Evolutionary conservation across 192 early-diverging fungal genomes (phyloP), one percentile per base, ranked within the genome.

Genomic region (Entomortierella beljakovae): DNA sequence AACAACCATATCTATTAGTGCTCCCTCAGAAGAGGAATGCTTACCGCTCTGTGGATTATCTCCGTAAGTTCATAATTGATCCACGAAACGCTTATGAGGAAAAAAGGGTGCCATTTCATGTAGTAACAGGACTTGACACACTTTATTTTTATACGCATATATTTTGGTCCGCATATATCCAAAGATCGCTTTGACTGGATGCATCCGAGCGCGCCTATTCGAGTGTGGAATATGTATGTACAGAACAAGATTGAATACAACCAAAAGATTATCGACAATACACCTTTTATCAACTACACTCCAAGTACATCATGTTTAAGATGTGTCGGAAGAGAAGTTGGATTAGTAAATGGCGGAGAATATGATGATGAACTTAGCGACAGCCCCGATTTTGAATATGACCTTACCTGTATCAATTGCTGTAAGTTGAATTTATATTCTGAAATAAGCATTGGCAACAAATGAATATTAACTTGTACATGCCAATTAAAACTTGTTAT

Each of bases 171-270:
- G 5, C 25, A 53, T 33, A 34, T 57, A 6, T 5, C 18, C 35
- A 16, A 49, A 71, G 69, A 71, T 63, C 52, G 25, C 0, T 71
- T 57, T 13, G 60, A 71, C 43, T 71, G 69, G 69, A 71, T 71
- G 69, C 28, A 32, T 29, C 69, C 69, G 35, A 29, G 6, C 20
- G 58, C 69, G 2, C 52, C 53, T 11, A 7, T 62, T 9, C 69
- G 69, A 2, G 3, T 33, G 29, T 20, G 23, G 22, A 61, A 62
- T 15, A 53, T 34, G 10, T 32, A 51, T 5, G 6, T 52, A 11
- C 53, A 71, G 22, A 8, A 16, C 2, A 29, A 34, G 11, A 56
- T 71, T n/a, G 29, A 42, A 10, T 15, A 58, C 32, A 57, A 53
- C 2, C 23, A 54, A 15, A 11, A 57, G 20, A 6, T 46, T 13